Percentiles rank a stretch among this genome's conserved stretches.
Evolutionary conservation across 768 basidiomycete genomes (phyloP).

Genomic region (Solioccasus polychromus): DNA sequence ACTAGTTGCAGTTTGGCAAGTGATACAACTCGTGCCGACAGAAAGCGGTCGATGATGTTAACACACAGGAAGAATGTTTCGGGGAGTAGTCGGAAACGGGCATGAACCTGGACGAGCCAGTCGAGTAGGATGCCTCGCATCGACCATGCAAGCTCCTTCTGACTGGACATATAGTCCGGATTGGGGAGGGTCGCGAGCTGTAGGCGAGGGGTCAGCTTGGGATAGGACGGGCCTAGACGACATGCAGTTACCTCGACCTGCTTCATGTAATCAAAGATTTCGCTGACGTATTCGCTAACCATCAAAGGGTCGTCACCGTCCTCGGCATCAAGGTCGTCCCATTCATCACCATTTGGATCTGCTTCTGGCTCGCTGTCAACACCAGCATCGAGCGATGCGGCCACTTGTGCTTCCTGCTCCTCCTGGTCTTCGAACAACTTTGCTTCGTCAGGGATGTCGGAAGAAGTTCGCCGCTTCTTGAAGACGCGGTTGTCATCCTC

Average conservation of each 20-base stretch:
- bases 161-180: conserved; percentile 79
- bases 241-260: conserved; percentile 63
- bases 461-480: conserved; percentile 78
- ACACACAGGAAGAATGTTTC: conserved; percentile 89
- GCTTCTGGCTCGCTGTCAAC: conserved; percentile 55
- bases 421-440: conserved; percentile 44
- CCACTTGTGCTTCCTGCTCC: conserved; percentile 29
- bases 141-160: conserved; percentile 83
- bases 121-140: conserved; percentile 89
- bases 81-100: conserved; percentile 78
- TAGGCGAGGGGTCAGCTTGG: conserved; percentile 1
- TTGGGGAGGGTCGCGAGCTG: conserved; percentile 80
- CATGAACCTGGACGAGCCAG: conserved; percentile 92
- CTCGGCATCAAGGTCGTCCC: conserved; percentile 92
- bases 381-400: conserved; percentile 40
- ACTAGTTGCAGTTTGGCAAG: conserved; percentile 88
- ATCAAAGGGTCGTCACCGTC: conserved; percentile 93
- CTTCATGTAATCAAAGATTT: conserved; percentile 92
- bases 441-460: conserved; percentile 49
- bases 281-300: conserved; percentile 94
- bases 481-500: conserved; percentile 57
- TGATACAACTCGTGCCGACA: conserved; percentile 69
- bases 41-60: conserved; percentile 82
- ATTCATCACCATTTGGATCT: conserved; percentile 62
- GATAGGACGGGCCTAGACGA: too few relatives aligned